A percentile compares a stretch with the other conserved stretches of the same genome.
Evolutionary conservation across 129 eudicot species (phyloP).

Genomic region (Helianthus tuberosus): DNA sequence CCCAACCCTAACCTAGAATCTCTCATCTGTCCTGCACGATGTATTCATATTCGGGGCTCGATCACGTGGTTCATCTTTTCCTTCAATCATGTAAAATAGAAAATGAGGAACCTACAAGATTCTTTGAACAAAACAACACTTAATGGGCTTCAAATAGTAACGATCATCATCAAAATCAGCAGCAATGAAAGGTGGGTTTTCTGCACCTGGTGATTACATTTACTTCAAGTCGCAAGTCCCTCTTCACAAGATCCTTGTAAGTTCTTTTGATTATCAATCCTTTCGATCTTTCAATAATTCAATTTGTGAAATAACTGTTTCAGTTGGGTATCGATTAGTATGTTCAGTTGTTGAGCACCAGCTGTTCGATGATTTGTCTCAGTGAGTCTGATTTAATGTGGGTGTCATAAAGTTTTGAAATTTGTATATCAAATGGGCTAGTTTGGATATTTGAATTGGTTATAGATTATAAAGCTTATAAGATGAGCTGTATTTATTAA

Average conservation of each 20-base stretch:
- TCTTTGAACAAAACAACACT: not conserved
- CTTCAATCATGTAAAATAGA: conserved; percentile 15
- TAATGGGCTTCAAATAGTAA: conserved; percentile 18
- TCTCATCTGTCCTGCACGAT: conserved; percentile 21
- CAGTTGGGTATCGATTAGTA: not conserved
- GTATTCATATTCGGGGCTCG: conserved; percentile 32
- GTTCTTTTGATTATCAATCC: conserved; percentile 13
- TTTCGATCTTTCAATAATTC: not conserved
- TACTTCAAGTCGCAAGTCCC: conserved; percentile 99
- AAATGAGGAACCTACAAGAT: not conserved
- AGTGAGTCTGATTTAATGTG: not conserved
- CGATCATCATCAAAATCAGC: conserved; percentile 30
- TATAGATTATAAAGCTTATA: not conserved
- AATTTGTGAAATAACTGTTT: not conserved
- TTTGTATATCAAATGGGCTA: not conserved
- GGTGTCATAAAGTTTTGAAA: not conserved
- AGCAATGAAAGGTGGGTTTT: conserved; percentile 68
- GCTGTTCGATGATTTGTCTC: too few relatives aligned
- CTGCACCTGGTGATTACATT: too few relatives aligned
- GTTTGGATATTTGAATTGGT: not conserved
- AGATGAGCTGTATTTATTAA: not conserved
- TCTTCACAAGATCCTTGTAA: conserved; percentile 97
- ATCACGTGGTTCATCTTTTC: conserved; percentile 39
- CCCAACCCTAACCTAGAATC: too few relatives aligned
- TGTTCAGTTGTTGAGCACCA: conserved; percentile 7